phyloP scores from a whole-genome alignment of 2,329 filamentous ascomycete genomes.

The Atkinsonella hypoxylon region DNA sequence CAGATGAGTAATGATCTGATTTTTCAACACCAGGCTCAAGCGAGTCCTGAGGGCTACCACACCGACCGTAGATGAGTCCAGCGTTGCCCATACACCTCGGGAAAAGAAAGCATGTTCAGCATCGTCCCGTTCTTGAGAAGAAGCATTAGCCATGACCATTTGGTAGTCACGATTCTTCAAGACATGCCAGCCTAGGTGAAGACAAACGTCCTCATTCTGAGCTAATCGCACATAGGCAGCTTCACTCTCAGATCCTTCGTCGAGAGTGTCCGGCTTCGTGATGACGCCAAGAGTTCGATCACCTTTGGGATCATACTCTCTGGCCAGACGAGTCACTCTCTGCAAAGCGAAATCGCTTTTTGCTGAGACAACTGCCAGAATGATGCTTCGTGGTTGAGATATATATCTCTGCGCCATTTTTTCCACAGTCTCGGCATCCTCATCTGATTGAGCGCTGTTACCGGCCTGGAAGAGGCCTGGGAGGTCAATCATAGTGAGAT shows the following conservation, averaged over 20 bases:
- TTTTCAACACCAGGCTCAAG: slow-evolving; percentile 37
- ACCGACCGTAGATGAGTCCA: slow-evolving; percentile 28
- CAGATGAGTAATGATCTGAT: slow-evolving; percentile 33
- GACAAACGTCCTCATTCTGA: slow-evolving; percentile 31
- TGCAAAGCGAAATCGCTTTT: slow-evolving; percentile 47
- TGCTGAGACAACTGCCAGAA: slow-evolving; percentile 44
- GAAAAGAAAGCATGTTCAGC: slow-evolving; percentile 32
- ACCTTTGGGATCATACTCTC: slow-evolving; percentile 13
- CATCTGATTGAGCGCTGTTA: slow-evolving; percentile 30
- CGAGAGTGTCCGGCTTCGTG: slow-evolving; percentile 39
- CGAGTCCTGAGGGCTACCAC: slow-evolving; percentile 32
- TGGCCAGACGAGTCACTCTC: slow-evolving; percentile 35
- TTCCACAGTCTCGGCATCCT: slow-evolving; percentile 31
- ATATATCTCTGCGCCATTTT: slow-evolving; percentile 45
- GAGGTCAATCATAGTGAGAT: slow-evolving; percentile 47
- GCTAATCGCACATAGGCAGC: slow-evolving; percentile 27
- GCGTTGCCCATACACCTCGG: slow-evolving; percentile 23
- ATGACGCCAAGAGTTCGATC: slow-evolving; percentile 41
- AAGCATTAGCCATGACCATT: slow-evolving; percentile 20
- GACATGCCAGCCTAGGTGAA: slow-evolving; percentile 42
- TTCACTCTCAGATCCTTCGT: slow-evolving; percentile 25
- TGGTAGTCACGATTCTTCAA: slow-evolving; percentile 29
- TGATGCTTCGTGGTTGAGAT: slow-evolving; percentile 42
- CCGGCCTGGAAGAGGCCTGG: slow-evolving; percentile 41
- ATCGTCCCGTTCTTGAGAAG: slow-evolving; percentile 23